Evolutionary conservation across 768 basidiomycete species (phyloP).

Genomic region (Crassisporium funariophilum): DNA sequence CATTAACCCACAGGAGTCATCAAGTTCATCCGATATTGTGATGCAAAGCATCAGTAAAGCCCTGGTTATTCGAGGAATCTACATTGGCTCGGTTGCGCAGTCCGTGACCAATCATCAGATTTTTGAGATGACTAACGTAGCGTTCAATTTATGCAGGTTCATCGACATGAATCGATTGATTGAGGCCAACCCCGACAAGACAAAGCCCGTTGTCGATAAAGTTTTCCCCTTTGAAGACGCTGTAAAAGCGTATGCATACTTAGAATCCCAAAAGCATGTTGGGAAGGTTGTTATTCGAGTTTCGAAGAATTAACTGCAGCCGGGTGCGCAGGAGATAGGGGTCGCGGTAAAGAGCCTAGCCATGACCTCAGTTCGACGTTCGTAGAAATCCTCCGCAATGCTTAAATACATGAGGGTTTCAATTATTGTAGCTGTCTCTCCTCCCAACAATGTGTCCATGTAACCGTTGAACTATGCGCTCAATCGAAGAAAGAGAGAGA

Average conservation of each 20-base stretch:
- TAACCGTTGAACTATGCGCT: too few relatives aligned
- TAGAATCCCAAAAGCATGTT: constrained; percentile 57
- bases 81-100: constrained; percentile 62
- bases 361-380: too few relatives aligned
- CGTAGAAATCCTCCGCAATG: too few relatives aligned
- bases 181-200: constrained; percentile 38
- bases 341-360: too few relatives aligned
- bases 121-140: neutral
- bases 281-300: constrained; percentile 66
- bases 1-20: neutral
- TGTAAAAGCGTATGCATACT: constrained; percentile 51
- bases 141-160: constrained; percentile 47
- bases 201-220: constrained; percentile 56
- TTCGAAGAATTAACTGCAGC: too few relatives aligned
- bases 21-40: constrained; percentile 27
- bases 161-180: constrained; percentile 54
- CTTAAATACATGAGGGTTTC: too few relatives aligned
- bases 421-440: too few relatives aligned
- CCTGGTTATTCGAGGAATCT: constrained; percentile 50
- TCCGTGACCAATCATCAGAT: constrained; percentile 29
- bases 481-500: too few relatives aligned
- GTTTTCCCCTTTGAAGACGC: constrained; percentile 61
- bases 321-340: too few relatives aligned
- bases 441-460: too few relatives aligned
- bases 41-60: constrained; percentile 38